Base-by-base conservation (phyloP, 495 filamentous ascomycete genomes). In the Rostrohypoxylon terebratum region DNA sequence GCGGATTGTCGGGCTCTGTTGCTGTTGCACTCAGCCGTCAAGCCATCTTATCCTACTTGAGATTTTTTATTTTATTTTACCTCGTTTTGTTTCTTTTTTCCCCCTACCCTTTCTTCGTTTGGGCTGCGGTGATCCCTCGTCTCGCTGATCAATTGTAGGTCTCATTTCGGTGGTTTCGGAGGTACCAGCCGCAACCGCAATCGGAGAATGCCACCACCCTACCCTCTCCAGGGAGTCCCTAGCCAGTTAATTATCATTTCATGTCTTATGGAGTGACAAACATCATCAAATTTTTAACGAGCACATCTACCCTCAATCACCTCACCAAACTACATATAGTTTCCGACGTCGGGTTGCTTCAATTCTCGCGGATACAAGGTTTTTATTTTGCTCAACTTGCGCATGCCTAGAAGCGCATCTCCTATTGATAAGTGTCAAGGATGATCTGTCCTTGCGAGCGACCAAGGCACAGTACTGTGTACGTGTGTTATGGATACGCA, bases 111-210 rank as follows among this genome's bases (percentile, higher is more conserved):
- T 64, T 59, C 62, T 61, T 69, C 71, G 68, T 72, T 74, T 69
- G 72, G 69, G 69, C 62, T 71, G 57, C 62, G 71, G 63, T 59
- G 74, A 77, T 78, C 76, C 66, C 60, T 63, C 59, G 69, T 69
- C 66, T 54, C 44, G 74, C 73, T 68, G 67, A 68, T 73, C 66
- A 64, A 66, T 73, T 60, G 60, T 54, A 74, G 63, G 71, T 77
- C 74, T 78, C 74, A 78, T 78, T 75, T 78, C 76, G 76, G 76
- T 73, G 69, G 74, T 77, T 78, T 77, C 76, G 76, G 74, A 67
- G 74, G 55, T 67, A 72, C 63, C 59, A 76, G 65, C 62, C 76
- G 71, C 68, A 42, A 58, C 68, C 62, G 68, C 72, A 70, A 77
- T 77, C 65, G 63, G 66, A 75, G 57, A 74, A 59, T 68, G 69